Base-by-base conservation (phyloP, 352 stramenopile species). In the Thalassiosira ordinaria region DNA sequence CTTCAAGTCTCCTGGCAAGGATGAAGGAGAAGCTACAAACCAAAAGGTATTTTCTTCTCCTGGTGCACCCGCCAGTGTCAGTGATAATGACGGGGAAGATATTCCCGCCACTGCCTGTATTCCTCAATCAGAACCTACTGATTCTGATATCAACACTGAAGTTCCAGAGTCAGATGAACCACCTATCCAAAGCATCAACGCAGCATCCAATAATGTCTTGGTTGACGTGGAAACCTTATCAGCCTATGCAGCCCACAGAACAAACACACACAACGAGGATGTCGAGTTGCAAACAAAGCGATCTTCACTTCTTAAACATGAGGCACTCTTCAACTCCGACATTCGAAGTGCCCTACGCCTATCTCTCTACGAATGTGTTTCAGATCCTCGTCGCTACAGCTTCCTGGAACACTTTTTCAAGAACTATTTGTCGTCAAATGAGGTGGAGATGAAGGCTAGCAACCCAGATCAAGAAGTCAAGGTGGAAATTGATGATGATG, bases 361-460 rank as follows among this genome's bases (percentile, higher is more conserved):
- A 29, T 74, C 72, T 26, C 69, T 85, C 27, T 55, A 35, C 2
- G 65, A 82, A 84, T 85, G 78, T 60, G 53, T 52, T 27, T 49
- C 31, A 6, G 78, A 85, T 79, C 60, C 72, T 39, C 64, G 78
- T n/a, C 39, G 60, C 16, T 61, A 39, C n/a, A 81, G 55, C 33
- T 85, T 82, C 37, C 62, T 85, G 33, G 55, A 81, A 18, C 60
- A 74, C 56, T 77, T 41, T 33, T 80, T 81, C 51, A 56, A 57
- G 26, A 59, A 71, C 22, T 78, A 71, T 71, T n/a, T 22, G 9
- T 56, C 59, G 0, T 18, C 27, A 33, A 82, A 69, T n/a, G 65
- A 77, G 35, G 9, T 74, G 6, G 65, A 76, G 46, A 16, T 8
- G 16, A 16, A 55, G 26, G 33, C 37, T 35, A 14, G 41, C 18